Evolutionary conservation across 1,139 yeast genomes (phyloP).

Genomic region (Kodamaea sp.): DNA sequence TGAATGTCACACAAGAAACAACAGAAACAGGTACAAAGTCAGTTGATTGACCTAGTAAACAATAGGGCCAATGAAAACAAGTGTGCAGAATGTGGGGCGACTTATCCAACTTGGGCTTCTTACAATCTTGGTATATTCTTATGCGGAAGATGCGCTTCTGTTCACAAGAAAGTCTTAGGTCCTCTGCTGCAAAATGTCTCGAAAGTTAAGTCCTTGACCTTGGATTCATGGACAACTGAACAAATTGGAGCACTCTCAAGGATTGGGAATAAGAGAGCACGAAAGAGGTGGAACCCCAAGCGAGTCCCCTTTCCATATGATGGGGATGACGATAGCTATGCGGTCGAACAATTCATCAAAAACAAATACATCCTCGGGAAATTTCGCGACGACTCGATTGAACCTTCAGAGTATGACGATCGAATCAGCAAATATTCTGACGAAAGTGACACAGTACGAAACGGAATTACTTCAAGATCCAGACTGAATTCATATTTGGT

Average conservation of each 20-base stretch:
- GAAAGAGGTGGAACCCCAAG: conserved; percentile 62
- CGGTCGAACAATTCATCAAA: conserved; percentile 51
- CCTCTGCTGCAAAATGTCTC: conserved; percentile 50
- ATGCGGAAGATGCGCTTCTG: conserved; percentile 78
- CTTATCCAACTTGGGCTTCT: conserved; percentile 62
- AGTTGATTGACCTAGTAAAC: conserved; percentile 47
- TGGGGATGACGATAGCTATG: conserved; percentile 53
- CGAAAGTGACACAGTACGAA: conserved; percentile 11
- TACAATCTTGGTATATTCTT: conserved; percentile 59
- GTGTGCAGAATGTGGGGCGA: conserved; percentile 73
- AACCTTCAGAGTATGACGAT: conserved; percentile 27
- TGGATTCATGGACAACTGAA: conserved; percentile 73
- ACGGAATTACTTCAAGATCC: conserved; percentile 7
- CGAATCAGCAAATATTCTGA: conserved; percentile 18
- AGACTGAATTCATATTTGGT: conserved; percentile 11
- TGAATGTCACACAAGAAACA: conserved; percentile 29
- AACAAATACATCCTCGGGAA: conserved; percentile 52
- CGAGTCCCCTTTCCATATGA: conserved; percentile 70
- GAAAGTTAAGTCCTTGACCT: conserved; percentile 74
- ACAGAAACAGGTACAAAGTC: conserved; percentile 41
- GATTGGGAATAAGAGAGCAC: conserved; percentile 68
- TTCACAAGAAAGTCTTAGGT: conserved; percentile 73
- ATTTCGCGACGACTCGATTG: conserved; percentile 39
- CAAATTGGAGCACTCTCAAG: conserved; percentile 58
- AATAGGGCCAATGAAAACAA: conserved; percentile 48